phyloP scores from a whole-genome alignment of 345 rosid species.

The Lepidium sativum region DNA sequence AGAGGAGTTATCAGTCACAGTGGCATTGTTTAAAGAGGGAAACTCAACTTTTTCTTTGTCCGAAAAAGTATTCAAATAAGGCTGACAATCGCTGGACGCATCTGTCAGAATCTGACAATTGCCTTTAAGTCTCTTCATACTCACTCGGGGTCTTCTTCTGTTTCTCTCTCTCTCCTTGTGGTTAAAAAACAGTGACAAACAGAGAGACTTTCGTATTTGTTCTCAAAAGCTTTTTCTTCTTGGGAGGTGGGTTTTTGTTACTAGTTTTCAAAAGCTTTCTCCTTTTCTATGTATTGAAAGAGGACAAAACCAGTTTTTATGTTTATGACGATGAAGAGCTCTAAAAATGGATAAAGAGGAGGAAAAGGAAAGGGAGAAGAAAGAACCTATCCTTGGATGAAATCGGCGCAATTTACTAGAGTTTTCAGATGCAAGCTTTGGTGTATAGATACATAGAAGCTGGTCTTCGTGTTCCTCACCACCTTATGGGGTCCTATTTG shows the following conservation, averaged over 20 bases:
- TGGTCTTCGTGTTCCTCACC: conserved; percentile 44
- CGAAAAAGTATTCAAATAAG: conserved; percentile 28
- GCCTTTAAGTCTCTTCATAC: conserved; percentile 24
- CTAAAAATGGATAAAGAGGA: conserved; percentile 5
- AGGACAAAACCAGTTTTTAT: not conserved
- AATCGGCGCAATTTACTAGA: conserved; percentile 41
- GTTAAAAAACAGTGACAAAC: not conserved
- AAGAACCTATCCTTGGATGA: conserved; percentile 24
- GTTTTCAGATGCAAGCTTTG: conserved; percentile 41
- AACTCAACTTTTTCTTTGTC: conserved; percentile 19
- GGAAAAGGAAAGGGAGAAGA: conserved; percentile 7
- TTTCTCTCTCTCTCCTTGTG: conserved; percentile 13
- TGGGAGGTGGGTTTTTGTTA: conserved; percentile 17
- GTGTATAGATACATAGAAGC: conserved; percentile 40
- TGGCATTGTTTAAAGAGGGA: conserved; percentile 25
- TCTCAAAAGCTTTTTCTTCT: conserved; percentile 6
- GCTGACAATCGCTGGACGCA: conserved; percentile 23
- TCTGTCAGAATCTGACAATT: conserved; percentile 29
- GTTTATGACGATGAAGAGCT: conserved; percentile 7
- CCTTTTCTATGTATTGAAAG: not conserved
- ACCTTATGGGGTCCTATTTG: conserved; percentile 39
- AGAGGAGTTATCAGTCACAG: conserved; percentile 15
- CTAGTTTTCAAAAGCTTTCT: conserved; percentile 17
- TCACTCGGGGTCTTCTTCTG: conserved; percentile 13
- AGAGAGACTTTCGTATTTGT: not conserved